Percentiles rank a stretch among this genome's conserved stretches.
phyloP scores from a whole-genome alignment of 1,284 basidiomycete species.

The Tilletia caries region DNA sequence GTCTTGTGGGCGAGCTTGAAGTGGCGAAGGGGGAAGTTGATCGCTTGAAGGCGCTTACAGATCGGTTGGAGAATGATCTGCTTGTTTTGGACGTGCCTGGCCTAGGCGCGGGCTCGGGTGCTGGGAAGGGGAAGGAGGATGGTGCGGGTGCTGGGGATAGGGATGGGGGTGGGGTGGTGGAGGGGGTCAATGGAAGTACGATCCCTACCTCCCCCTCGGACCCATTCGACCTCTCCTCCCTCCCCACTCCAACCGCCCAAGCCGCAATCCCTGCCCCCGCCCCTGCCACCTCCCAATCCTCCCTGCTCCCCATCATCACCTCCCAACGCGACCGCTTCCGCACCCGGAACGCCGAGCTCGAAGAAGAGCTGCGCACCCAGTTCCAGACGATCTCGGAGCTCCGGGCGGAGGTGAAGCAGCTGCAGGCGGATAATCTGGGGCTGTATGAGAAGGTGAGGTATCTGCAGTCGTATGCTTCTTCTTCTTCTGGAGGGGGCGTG shows the following conservation, averaged over 20 bases:
- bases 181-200: constrained; percentile 21
- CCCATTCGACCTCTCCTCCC: constrained; percentile 15
- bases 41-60: constrained; percentile 74
- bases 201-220: constrained; percentile 18
- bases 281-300: constrained; percentile 16
- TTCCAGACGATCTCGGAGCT: constrained; percentile 83
- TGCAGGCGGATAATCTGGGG: constrained; percentile 45
- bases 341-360: constrained; percentile 89
- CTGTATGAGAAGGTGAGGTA: constrained; percentile 52
- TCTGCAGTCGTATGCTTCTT: constrained; percentile 31
- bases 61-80: constrained; percentile 84
- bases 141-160: constrained; percentile 38
- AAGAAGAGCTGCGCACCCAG: constrained; percentile 92
- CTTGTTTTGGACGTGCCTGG: constrained; percentile 68
- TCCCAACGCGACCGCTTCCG: constrained; percentile 93
- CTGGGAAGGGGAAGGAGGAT: constrained; percentile 32
- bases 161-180: constrained; percentile 23
- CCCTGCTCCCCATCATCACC: constrained; percentile 69
- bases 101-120: constrained; percentile 50
- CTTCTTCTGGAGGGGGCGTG: not conserved
- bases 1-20: constrained; percentile 61
- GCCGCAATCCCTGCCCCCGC: constrained; percentile 11
- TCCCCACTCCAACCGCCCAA: constrained; percentile 6
- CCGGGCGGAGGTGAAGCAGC: constrained; percentile 39
- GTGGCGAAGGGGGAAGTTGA: constrained; percentile 66